Base-by-base conservation (phyloP, 2,329 filamentous ascomycete genomes). In the Clarireedia paspali region DNA sequence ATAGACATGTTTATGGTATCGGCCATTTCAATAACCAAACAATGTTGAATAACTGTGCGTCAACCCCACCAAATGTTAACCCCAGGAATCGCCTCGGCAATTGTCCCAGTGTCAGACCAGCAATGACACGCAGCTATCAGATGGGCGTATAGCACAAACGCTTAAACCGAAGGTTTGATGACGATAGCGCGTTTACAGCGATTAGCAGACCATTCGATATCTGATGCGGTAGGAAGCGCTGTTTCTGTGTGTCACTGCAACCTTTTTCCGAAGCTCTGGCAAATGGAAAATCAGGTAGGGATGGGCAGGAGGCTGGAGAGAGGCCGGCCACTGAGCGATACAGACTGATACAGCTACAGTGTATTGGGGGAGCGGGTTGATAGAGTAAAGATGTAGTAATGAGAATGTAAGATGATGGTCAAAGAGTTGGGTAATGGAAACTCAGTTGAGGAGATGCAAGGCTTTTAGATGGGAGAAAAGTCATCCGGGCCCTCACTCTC, bases 1-100 rank as follows among this genome's bases (percentile, higher is more conserved):
- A 85, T 81, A 64, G 82, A 84, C 83, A 85, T 86, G 64, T 75
- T 81, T 72, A 36, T 54, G 39, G 30, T 46, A 38, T 56, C 53
- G 44, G 53, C 53, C 53, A 56, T 56, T 56, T 51, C 47, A 55
- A 50, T 34, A 9, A 36, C 9, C 20, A 44, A 34, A 15, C 26
- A 30, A 50, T 30, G 27, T 40, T 42, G 38, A 20, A 23, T 49
- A 34, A n/a, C 48, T 47, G 34, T 51, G 46, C 26, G 30, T 50
- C 17, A 30, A 45, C 47, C 53, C 53, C 53, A 50, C 39, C 39
- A 40, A 40, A 20, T 34, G 51, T 50, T 9, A 24, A 45, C 47
- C 53, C 53, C 53, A 50, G 47, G 14, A 50, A 38, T 51, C 47
- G 47, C 53, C 53, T 56, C 39, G 53, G 53, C 40, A 51, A 51